Conservation (phyloP, 371 early-diverging fungal species). For the Mucor piriformis region DNA sequence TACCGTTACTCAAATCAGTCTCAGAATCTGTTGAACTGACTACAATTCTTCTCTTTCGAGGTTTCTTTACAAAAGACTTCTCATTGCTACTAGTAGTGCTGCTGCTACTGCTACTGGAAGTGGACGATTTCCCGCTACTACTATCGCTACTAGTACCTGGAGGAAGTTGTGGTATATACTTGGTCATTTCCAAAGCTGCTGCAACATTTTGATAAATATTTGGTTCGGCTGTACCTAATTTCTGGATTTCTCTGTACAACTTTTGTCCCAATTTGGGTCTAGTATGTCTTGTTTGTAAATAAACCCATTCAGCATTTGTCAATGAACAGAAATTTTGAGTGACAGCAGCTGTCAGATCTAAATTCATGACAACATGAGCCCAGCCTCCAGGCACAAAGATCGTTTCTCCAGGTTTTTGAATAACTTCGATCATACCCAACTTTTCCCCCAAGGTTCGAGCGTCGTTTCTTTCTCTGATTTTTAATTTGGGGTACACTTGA, state of each 20-base stretch:
- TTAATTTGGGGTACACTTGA: conserved; percentile 66
- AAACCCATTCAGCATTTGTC: conserved; percentile 76
- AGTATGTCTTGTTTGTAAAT: conserved; percentile 66
- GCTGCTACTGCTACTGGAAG: conserved; percentile 36
- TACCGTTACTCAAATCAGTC: conserved; percentile 58
- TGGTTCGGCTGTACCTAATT: conserved; percentile 42
- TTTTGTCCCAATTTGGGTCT: conserved; percentile 74
- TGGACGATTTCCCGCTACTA: conserved; percentile 41
- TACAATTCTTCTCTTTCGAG: conserved; percentile 17
- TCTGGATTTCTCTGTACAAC: conserved; percentile 48
- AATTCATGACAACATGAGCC: conserved; percentile 85
- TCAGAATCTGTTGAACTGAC: conserved; percentile 61
- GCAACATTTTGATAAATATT: conserved; percentile 47
- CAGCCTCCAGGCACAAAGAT: conserved; percentile 89
- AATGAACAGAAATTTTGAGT: conserved; percentile 84
- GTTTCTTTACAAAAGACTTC: not conserved
- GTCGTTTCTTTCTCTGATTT: conserved; percentile 24
- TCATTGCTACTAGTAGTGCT: conserved; percentile 25
- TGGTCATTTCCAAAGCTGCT: conserved; percentile 47
- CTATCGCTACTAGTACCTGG: conserved; percentile 49
- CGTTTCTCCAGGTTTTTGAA: conserved; percentile 80
- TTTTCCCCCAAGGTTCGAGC: conserved; percentile 52
- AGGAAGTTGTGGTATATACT: conserved; percentile 60
- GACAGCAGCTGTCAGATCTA: conserved; percentile 78
- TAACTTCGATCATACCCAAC: conserved; percentile 73